Evolutionary conservation across 2,329 filamentous ascomycete species (phyloP).

Genomic region (Aspergillus transmontanensis): DNA sequence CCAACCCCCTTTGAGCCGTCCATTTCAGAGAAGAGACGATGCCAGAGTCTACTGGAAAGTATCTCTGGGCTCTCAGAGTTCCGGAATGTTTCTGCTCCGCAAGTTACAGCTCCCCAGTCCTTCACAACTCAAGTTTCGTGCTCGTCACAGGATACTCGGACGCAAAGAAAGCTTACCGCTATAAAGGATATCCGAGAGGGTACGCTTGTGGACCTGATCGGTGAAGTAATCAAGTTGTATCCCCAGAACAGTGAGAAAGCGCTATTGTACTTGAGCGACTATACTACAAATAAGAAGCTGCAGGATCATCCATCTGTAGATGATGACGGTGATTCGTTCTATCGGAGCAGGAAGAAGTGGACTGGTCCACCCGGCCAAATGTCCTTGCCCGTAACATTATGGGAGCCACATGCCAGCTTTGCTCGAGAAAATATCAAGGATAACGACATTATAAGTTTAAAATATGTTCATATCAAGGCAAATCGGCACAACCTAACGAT

Average conservation of each 20-base stretch:
- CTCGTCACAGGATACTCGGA: conserved; percentile 6
- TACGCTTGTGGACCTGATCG: conserved; percentile 70
- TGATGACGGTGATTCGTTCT: conserved; percentile 56
- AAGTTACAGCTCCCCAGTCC: not conserved
- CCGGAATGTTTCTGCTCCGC: conserved; percentile 7
- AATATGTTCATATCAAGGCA: conserved; percentile 71
- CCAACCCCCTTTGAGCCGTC: conserved; percentile 30
- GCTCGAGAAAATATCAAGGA: conserved; percentile 59
- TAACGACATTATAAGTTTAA: conserved; percentile 66
- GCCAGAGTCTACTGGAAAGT: conserved; percentile 30
- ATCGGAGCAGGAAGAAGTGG: conserved; percentile 59
- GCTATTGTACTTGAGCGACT: conserved; percentile 78
- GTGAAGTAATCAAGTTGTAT: conserved; percentile 67
- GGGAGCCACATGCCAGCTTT: conserved; percentile 64
- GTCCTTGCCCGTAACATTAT: conserved; percentile 72
- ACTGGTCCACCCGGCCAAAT: conserved; percentile 72
- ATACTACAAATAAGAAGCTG: conserved; percentile 70
- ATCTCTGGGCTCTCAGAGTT: conserved; percentile 12
- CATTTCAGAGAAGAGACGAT: conserved; percentile 32
- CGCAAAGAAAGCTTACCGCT: conserved; percentile 52
- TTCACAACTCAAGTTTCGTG: conserved; percentile 6
- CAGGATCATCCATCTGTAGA: conserved; percentile 54
- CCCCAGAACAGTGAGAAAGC: conserved; percentile 48
- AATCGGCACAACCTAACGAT: conserved; percentile 58
- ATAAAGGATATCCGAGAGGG: conserved; percentile 63